Conservation (phyloP, 768 basidiomycete species). For the Lactarius psammicola region DNA sequence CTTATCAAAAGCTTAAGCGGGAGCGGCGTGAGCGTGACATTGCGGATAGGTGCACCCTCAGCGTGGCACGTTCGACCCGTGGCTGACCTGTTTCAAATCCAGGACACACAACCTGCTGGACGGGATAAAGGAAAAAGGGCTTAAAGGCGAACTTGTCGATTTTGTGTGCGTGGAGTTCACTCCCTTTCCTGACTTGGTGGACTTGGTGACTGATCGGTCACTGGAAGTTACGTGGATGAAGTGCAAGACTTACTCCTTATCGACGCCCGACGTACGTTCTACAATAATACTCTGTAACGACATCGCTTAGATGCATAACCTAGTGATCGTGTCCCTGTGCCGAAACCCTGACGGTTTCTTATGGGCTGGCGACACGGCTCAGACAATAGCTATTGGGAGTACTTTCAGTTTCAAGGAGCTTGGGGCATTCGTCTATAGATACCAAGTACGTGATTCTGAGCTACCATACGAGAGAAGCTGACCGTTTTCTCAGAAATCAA, state of each 20-base stretch:
- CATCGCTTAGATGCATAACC: background rate
- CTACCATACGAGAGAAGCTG: background rate
- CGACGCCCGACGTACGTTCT: slow-evolving; percentile 52
- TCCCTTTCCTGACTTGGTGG: background rate
- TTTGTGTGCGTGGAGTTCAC: slow-evolving; percentile 45
- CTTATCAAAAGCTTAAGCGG: slow-evolving; percentile 50
- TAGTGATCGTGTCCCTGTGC: slow-evolving; percentile 65
- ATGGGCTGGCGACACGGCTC: slow-evolving; percentile 80
- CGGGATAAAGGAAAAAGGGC: slow-evolving; percentile 32
- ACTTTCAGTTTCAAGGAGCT: slow-evolving; percentile 71
- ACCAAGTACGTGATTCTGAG: slow-evolving; percentile 48
- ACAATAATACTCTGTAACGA: background rate
- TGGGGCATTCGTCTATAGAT: slow-evolving; percentile 61
- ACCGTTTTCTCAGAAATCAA: slow-evolving; percentile 1
- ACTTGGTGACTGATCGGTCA: background rate
- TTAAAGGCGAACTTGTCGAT: slow-evolving; percentile 49
- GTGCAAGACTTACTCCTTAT: slow-evolving; percentile 70
- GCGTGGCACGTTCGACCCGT: background rate
- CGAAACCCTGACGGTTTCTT: slow-evolving; percentile 64
- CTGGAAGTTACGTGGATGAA: slow-evolving; percentile 65
- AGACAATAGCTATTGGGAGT: slow-evolving; percentile 72
- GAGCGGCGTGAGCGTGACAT: slow-evolving; percentile 47
- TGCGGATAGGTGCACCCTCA: slow-evolving; percentile 53
- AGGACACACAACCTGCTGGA: slow-evolving; percentile 54
- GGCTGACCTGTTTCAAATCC: slow-evolving; percentile 6